Base-by-base conservation (phyloP, 345 rosid species). In the Garcia nutans region DNA sequence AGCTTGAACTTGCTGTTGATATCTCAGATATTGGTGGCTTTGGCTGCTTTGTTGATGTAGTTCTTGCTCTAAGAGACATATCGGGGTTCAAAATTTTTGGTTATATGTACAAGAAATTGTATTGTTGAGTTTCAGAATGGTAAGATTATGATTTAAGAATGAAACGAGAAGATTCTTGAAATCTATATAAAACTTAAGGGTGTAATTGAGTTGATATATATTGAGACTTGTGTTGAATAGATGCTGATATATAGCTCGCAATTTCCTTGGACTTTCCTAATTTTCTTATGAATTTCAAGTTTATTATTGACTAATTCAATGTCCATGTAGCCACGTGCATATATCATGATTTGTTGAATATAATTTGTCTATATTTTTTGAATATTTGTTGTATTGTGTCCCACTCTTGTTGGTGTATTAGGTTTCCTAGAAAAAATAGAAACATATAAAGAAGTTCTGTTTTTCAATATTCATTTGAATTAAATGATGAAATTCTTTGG, bases 61-160 rank as follows among this genome's bases (percentile, higher is more conserved):
- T 63, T 78, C 89, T 83, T 28, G 81, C 54, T 45, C 86, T 71
- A 0, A 82, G 69, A 33, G 86, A 54, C 66, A 37, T 52, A 7
- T 17, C 24, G 12, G 12, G 8, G 2, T 59, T 28, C 13, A 17
- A 50, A 22, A 6, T 23, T 23, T 69, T 68, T 13, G 10, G n/a
- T 1, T 20, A 13, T 20, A 71, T 56, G 31, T 58, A 11, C 12
- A 1, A n/a, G 31, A 41, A 8, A 0, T 6, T 55, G 2, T 33
- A 33, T 33, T 33, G 0, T 33, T 33, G 37, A 3, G 1, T 33
- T 33, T 33, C 37, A 33, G 37, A 33, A 33, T 3, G 37, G 37
- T 41, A 45, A 45, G 12, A 7, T 45, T 45, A 45, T 33, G 49
- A 45, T 7, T 45, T 8, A 50, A 6, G 56, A 50, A 50, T 11